Conservation (phyloP, 1,139 yeast species). For the Diutina ranongensis region DNA sequence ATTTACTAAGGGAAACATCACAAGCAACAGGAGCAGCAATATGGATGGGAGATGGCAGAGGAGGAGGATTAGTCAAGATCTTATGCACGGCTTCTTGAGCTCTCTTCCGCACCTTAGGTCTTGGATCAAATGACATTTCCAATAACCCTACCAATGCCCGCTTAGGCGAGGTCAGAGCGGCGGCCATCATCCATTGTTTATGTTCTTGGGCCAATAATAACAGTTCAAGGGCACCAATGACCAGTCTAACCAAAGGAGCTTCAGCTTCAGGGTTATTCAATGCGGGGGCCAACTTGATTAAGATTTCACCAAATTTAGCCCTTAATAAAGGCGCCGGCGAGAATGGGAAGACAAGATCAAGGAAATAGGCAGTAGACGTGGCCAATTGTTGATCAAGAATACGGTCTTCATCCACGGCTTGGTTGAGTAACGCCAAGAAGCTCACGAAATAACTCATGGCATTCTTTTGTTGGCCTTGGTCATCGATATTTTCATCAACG, state of each 20-base stretch:
- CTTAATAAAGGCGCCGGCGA: conserved; percentile 59
- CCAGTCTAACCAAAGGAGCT: conserved; percentile 77
- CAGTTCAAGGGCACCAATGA: conserved; percentile 77
- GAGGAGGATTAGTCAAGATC: conserved; percentile 59
- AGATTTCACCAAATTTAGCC: conserved; percentile 64
- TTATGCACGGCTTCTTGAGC: conserved; percentile 75
- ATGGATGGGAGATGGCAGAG: conserved; percentile 72
- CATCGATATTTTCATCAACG: conserved; percentile 78
- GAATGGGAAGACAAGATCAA: conserved; percentile 70
- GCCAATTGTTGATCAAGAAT: conserved; percentile 55
- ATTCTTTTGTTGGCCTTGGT: conserved; percentile 48
- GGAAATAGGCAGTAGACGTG: conserved; percentile 65
- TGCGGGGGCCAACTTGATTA: conserved; percentile 73
- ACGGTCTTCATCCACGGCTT: conserved; percentile 45
- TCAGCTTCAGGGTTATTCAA: conserved; percentile 59
- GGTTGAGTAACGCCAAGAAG: conserved; percentile 70
- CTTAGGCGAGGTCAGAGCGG: conserved; percentile 24
- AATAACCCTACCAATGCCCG: conserved; percentile 75
- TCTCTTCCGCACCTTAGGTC: conserved; percentile 94
- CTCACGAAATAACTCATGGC: conserved; percentile 78
- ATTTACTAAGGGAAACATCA: conserved; percentile 49
- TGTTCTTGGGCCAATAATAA: conserved; percentile 72
- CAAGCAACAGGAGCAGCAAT: conserved; percentile 64
- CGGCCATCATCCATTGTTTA: conserved; percentile 48
- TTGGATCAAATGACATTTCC: conserved; percentile 70